A percentile compares a stretch with the other conserved stretches of the same genome.
phyloP scores from a whole-genome alignment of 495 filamentous ascomycete genomes.

The Aspergillus homomorphus region DNA sequence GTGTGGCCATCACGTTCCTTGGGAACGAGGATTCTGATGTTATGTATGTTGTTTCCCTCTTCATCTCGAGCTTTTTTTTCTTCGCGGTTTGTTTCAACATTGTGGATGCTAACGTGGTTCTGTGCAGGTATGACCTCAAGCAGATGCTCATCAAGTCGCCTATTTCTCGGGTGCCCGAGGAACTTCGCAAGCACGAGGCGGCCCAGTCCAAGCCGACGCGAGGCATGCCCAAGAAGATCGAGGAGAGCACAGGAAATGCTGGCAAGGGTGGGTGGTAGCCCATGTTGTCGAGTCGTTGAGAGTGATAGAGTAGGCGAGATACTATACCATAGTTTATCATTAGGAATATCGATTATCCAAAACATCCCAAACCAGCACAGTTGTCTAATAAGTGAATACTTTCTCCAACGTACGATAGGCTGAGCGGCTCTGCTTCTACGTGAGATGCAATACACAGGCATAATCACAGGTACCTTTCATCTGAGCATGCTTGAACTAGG shows the following conservation, averaged over 20 bases:
- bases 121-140: constrained; percentile 69
- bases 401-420: no score
- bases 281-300: not conserved
- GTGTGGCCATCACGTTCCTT: constrained; percentile 95
- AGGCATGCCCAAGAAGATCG: constrained; percentile 58
- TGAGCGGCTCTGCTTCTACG: no score
- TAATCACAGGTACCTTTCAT: no score
- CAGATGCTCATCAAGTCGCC: constrained; percentile 93
- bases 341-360: no score
- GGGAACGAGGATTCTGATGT: constrained; percentile 90
- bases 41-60: constrained; percentile 58
- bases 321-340: no score
- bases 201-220: constrained; percentile 77
- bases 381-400: no score
- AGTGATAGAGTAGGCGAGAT: no score
- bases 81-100: no score
- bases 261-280: constrained; percentile 53
- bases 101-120: not conserved
- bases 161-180: constrained; percentile 88
- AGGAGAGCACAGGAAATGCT: constrained; percentile 59
- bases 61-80: not conserved
- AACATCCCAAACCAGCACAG: no score
- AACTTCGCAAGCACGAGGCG: constrained; percentile 89
- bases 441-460: no score
- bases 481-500: no score